Evolutionary conservation across 805 yeast species (phyloP), one percentile per base, ranked within the genome.

Genomic region (Geotrichum ghanense): DNA sequence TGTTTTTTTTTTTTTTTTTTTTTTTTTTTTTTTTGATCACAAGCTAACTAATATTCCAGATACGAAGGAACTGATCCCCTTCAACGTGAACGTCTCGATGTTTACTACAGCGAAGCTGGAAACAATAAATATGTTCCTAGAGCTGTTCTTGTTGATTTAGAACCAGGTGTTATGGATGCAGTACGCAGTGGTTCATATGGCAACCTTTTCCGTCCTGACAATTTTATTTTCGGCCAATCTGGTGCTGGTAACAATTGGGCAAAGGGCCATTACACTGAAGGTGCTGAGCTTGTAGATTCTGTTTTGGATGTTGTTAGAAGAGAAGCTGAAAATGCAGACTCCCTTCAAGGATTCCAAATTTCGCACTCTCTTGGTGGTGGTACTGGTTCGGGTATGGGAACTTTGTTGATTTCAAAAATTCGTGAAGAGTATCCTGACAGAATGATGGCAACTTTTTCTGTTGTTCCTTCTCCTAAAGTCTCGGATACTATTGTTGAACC

Each of bases 201-300:
- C 56, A 77, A 81, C 62, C 70, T 88, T 54, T 88, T 87, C 68
- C 81, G 95, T 69, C 97, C 97, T 25, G 97, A 88, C 63, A 88
- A 89, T 69, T 77, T 79, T 58, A 83, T 88, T 53, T 81, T 80
- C 57, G 96, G 96, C 43, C 92, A 86, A 67, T 80, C 90, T 41
- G 86, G 95, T 22, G 97, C 97, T 2, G 97, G 96, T 56, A 88
- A 88, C 64, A 94, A 85, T 56, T 88, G 96, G 96, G 97, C 97
- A 50, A 89, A 87, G 65, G 97, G 97, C 62, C 94, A 83, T 69
- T 88, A 88, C 72, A 88, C 97, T 40, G 97, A 88, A 67, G 97
- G 97, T 57, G 95, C 95, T 2, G 97, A 88, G 72, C 74, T 88
- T 56, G 89, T 88, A 44, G 96, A 89, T 61, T 78, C 92, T 16